Percentiles rank a stretch among this genome's conserved stretches.
Conservation (phyloP, 2,329 filamentous ascomycete genomes). For the Clonostachys chloroleuca region DNA sequence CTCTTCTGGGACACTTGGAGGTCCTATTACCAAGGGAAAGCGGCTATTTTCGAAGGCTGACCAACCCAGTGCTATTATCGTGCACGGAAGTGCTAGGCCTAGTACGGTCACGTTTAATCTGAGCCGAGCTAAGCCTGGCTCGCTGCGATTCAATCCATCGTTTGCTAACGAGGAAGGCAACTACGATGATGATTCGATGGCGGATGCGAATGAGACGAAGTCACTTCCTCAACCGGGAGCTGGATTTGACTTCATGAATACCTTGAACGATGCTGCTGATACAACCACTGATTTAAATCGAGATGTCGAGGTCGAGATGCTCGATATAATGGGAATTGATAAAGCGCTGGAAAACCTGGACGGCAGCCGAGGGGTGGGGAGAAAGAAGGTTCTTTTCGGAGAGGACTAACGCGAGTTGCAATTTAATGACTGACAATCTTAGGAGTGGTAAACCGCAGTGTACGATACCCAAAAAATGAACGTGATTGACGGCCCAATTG, state of each 20-base stretch:
- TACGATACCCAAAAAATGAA: conserved; percentile 30
- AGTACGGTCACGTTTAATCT: conserved; percentile 44
- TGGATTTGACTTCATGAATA: conserved; percentile 46
- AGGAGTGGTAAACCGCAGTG: conserved; percentile 9
- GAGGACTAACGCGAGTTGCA: conserved; percentile 17
- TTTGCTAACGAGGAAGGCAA: background rate
- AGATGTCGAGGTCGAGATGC: conserved; percentile 55
- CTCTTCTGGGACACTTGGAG: conserved; percentile 34
- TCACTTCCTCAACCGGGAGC: conserved; percentile 19
- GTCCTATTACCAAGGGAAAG: conserved; percentile 26
- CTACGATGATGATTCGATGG: background rate
- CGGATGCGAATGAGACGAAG: conserved; percentile 3
- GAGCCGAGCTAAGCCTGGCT: conserved; percentile 35
- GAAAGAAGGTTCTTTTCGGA: conserved; percentile 49
- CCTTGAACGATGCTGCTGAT: conserved; percentile 48
- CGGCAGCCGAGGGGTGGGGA: conserved; percentile 36
- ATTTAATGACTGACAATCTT: conserved; percentile 13
- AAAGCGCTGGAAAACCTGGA: conserved; percentile 54
- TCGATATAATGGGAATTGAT: conserved; percentile 64
- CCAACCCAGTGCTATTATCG: conserved; percentile 48
- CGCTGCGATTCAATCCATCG: conserved; percentile 21
- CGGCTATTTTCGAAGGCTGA: conserved; percentile 29
- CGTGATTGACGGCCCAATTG: background rate
- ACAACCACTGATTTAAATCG: conserved; percentile 41
- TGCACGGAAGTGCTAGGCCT: conserved; percentile 31